phyloP scores from a whole-genome alignment of 805 yeast genomes.

The Phaffomyces opuntiae region DNA sequence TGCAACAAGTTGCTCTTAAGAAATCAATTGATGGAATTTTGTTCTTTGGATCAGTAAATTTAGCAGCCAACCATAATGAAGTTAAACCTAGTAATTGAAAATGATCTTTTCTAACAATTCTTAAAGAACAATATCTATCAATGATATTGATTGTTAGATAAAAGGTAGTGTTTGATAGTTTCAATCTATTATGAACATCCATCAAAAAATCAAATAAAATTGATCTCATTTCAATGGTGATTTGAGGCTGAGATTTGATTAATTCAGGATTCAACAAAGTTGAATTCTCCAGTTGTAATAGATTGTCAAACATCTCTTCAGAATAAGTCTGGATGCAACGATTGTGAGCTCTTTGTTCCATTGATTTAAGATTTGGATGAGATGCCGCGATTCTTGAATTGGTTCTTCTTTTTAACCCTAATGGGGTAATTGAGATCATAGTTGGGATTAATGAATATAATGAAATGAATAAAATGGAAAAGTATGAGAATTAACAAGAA shows the following conservation, averaged over 20 bases:
- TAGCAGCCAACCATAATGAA: slow-evolving; percentile 85
- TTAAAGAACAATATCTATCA: slow-evolving; percentile 79
- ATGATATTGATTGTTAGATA: slow-evolving; percentile 63
- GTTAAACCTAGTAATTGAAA: slow-evolving; percentile 83
- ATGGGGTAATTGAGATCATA: slow-evolving; percentile 17
- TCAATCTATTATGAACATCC: slow-evolving; percentile 60
- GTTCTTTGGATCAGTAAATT: slow-evolving; percentile 62
- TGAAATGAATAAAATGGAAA: too few relatives aligned
- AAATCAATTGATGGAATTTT: slow-evolving; percentile 49
- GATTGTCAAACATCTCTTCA: slow-evolving; percentile 31
- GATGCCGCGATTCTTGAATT: slow-evolving; percentile 26
- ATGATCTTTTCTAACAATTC: slow-evolving; percentile 75
- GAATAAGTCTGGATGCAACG: slow-evolving; percentile 38
- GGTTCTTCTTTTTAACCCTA: slow-evolving; percentile 18
- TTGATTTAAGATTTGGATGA: slow-evolving; percentile 34
- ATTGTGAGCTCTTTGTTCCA: slow-evolving; percentile 43
- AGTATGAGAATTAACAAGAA: too few relatives aligned
- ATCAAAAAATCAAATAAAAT: slow-evolving; percentile 75
- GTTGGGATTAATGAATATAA: not conserved
- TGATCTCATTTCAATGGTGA: slow-evolving; percentile 54
- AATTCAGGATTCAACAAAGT: slow-evolving; percentile 23
- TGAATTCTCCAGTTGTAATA: slow-evolving; percentile 27
- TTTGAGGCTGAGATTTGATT: slow-evolving; percentile 33
- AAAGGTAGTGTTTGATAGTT: slow-evolving; percentile 56
- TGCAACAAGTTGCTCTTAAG: slow-evolving; percentile 49